Percentiles rank a stretch among this genome's conserved stretches.
These are phyloP conservation scores for Saturnispora ahearnii DNA, from an alignment of 805 yeast genomes.

Conservation along the genomic window DNA sequence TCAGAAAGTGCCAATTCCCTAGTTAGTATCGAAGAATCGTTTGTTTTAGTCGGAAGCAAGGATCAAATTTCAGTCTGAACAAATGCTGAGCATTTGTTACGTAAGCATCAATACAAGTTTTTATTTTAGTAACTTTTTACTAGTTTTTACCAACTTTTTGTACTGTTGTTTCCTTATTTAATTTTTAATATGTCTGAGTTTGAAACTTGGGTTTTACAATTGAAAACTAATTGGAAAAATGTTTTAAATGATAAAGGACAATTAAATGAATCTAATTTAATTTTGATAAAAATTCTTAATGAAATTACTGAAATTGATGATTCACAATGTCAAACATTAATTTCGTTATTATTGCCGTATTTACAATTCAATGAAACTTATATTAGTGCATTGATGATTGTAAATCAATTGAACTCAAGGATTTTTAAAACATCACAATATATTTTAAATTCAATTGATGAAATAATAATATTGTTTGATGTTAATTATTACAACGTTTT, in stretches of 20 bases:
- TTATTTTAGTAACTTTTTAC: background rate
- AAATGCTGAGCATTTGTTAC: background rate
- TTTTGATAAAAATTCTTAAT: background rate
- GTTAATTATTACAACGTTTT: conserved; percentile 13
- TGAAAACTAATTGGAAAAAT: background rate
- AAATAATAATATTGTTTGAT: conserved; percentile 12
- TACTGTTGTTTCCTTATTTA: background rate
- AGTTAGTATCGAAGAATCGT: no score
- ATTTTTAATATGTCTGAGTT: background rate
- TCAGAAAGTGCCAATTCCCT: conserved; percentile 10
- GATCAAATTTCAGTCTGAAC: no score
- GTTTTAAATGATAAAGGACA: background rate
- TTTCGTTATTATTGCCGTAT: conserved; percentile 5
- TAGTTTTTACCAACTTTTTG: background rate
- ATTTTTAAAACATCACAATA: conserved; percentile 15
- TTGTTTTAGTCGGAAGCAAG: no score
- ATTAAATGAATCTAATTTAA: background rate
- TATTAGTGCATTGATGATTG: conserved; percentile 6
- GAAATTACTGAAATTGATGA: background rate
- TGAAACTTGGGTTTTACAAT: background rate
- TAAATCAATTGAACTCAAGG: conserved; percentile 3
- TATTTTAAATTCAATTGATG: conserved; percentile 16
- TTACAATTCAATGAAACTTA: conserved; percentile 6
- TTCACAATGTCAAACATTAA: background rate
- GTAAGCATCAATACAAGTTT: no score